phyloP scores from a whole-genome alignment of 257 asterid genomes.

The Nicotiana tabacum region DNA sequence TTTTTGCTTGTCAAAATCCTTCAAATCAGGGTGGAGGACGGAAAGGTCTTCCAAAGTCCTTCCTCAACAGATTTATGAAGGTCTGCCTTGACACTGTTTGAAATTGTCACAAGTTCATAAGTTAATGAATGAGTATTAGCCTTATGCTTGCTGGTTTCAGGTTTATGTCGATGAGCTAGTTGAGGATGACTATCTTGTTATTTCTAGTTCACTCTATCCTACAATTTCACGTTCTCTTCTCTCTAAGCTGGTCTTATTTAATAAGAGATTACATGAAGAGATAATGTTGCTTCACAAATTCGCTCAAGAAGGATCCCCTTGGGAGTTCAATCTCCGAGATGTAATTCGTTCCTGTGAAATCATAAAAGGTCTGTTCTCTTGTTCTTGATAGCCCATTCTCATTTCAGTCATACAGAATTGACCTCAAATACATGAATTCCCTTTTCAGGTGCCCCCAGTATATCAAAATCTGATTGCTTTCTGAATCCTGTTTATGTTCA shows the following conservation, averaged over 20 bases:
- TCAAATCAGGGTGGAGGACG: conserved; percentile 96
- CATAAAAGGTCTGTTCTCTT: conserved; percentile 50
- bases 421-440: conserved; percentile 7
- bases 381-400: neutral
- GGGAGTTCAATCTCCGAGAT: conserved; percentile 98
- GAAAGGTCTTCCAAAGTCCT: conserved; percentile 95
- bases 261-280: conserved; percentile 70
- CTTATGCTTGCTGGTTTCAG: conserved; percentile 32
- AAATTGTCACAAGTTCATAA: neutral
- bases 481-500: conserved; percentile 77
- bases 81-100: conserved; percentile 27
- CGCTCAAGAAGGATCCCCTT: conserved; percentile 92
- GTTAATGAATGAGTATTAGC: neutral
- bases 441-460: conserved; percentile 55
- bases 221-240: conserved; percentile 50
- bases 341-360: conserved; percentile 91
- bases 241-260: conserved; percentile 55
- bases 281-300: conserved; percentile 69
- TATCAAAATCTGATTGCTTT: conserved; percentile 57
- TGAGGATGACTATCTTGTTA: conserved; percentile 76
- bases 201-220: conserved; percentile 70
- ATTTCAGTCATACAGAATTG: neutral
- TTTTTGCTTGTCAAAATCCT: conserved; percentile 98
- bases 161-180: conserved; percentile 88
- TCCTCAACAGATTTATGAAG: conserved; percentile 95